Base-by-base conservation (phyloP, 2,329 filamentous ascomycete species). In the Helotiales sp. region DNA sequence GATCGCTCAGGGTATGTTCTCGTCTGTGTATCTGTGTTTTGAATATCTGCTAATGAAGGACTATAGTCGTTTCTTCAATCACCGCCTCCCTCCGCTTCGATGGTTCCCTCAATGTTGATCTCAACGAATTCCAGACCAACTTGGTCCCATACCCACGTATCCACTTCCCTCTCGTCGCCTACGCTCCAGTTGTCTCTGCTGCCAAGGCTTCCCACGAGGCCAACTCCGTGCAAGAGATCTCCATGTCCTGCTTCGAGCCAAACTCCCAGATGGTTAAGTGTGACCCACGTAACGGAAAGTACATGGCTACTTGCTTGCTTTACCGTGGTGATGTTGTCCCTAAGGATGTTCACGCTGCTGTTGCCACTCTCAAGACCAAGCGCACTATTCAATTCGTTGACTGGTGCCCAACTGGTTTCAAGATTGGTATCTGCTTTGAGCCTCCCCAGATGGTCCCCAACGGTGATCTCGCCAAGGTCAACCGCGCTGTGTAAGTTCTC, bases 221-320 rank as follows among this genome's bases (percentile, higher is more conserved):
- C 83, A 96, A 97, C 87, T 95, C 91, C 27, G 93, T 98, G 67
- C 89, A 92, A 79, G 95, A 98, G 83, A 97, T 98, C 82, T 96
- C 91, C 78, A 96, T 93, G 87, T 91, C 91, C 67, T 98, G 93
- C 88, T 99, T 99, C 81, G 93, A 99, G 86, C 92, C 93, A 70
- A 90, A 97, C 87, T 97, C 96, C 87, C 93, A 99, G 88, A 99
- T 99, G 93, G 93, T 99, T 76, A 96, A 96, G 85, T 99, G 93
- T 75, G 95, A 99, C 76, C 93, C 93, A 69, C 92, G 93, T 73
- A 93, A 96, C 77, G 93, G 93, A 79, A 99, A 99, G 85, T 99
- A 99, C 86, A 99, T 99, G 93, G 93, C 93, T 66, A 97, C 93
- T 71, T 97, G 93, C 78, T 79, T 99, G 79, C 82, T 99, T 76